phyloP scores from a whole-genome alignment of 768 basidiomycete genomes.

The Pleurotus eryngii region DNA sequence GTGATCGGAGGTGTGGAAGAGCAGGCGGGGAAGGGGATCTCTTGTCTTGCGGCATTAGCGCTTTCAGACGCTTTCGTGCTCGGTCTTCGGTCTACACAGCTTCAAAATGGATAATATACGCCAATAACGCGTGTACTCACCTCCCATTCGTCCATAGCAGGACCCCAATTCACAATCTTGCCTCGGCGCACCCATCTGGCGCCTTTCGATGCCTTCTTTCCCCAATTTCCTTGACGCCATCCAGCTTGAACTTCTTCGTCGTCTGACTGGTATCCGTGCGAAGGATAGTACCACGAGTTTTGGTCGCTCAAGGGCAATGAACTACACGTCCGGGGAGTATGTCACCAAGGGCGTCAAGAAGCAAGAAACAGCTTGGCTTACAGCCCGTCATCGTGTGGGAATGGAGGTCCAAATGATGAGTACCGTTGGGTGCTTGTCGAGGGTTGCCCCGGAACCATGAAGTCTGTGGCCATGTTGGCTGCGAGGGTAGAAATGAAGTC shows the following conservation, averaged over 20 bases:
- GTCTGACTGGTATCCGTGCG: conserved; percentile 68
- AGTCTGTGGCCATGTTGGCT: conserved; percentile 2
- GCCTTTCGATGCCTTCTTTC: conserved; percentile 70
- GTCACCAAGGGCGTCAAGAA: not conserved
- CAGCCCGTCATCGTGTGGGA: not conserved
- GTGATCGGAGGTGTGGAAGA: conserved; percentile 74
- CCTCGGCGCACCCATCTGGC: conserved; percentile 80
- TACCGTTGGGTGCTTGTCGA: conserved; percentile 9
- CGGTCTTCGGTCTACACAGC: conserved; percentile 69
- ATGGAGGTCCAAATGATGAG: not conserved
- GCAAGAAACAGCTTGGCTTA: not conserved
- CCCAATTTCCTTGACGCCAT: conserved; percentile 74
- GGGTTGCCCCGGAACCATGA: not conserved
- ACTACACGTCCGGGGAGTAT: not conserved
- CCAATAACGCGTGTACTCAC: conserved; percentile 32
- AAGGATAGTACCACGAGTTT: conserved; percentile 82
- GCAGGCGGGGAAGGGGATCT: conserved; percentile 71
- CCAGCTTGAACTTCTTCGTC: conserved; percentile 49
- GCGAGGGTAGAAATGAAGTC: not conserved
- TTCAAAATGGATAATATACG: conserved; percentile 9
- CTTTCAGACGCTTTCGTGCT: conserved; percentile 75
- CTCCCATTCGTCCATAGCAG: conserved; percentile 84
- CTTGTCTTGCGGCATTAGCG: conserved; percentile 56
- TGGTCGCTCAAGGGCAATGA: conserved; percentile 61
- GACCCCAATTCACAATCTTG: conserved; percentile 83